Evolutionary conservation across 1,139 yeast genomes (phyloP).

Genomic region (Williopsis jadinii): DNA sequence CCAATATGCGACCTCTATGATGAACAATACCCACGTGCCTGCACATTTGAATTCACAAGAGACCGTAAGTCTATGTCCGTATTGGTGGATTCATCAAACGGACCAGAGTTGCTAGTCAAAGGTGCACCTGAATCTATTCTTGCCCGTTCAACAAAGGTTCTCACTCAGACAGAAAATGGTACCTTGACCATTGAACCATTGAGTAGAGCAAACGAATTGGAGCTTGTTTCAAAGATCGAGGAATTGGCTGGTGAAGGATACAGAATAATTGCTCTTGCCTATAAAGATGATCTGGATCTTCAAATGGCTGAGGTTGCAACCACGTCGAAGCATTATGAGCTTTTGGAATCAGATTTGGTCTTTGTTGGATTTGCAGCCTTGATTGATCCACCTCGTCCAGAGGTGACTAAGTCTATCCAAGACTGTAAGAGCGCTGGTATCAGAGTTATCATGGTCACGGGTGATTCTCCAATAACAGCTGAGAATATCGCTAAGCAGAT

Average conservation of each 20-base stretch:
- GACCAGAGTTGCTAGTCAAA: slow-evolving; percentile 33
- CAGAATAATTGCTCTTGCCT: slow-evolving; percentile 68
- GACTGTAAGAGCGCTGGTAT: slow-evolving; percentile 46
- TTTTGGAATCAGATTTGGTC: slow-evolving; percentile 45
- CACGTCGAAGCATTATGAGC: slow-evolving; percentile 36
- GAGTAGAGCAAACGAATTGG: slow-evolving; percentile 11
- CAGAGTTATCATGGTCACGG: slow-evolving; percentile 47
- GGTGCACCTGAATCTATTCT: slow-evolving; percentile 49
- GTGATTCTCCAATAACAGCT: slow-evolving; percentile 49
- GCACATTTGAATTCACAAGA: slow-evolving; percentile 32
- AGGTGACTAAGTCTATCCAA: slow-evolving; percentile 38
- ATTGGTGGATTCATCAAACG: slow-evolving; percentile 26
- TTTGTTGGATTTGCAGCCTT: slow-evolving; percentile 46
- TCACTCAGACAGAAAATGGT: slow-evolving; percentile 21
- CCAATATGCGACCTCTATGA: slow-evolving; percentile 20
- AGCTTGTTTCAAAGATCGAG: slow-evolving; percentile 30
- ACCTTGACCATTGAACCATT: slow-evolving; percentile 24
- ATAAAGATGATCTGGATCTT: slow-evolving; percentile 25
- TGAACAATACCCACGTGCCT: slow-evolving; percentile 19
- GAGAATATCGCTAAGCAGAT: slow-evolving; percentile 46
- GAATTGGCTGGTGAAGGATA: slow-evolving; percentile 62
- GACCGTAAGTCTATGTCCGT: slow-evolving; percentile 46
- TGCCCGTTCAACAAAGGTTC: slow-evolving; percentile 32
- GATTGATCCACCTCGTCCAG: slow-evolving; percentile 50
- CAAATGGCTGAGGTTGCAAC: slow-evolving; percentile 22